Evolutionary conservation across 495 filamentous ascomycete species (phyloP), one percentile per base, ranked within the genome.

Genomic region (Tuber melanosporum): DNA sequence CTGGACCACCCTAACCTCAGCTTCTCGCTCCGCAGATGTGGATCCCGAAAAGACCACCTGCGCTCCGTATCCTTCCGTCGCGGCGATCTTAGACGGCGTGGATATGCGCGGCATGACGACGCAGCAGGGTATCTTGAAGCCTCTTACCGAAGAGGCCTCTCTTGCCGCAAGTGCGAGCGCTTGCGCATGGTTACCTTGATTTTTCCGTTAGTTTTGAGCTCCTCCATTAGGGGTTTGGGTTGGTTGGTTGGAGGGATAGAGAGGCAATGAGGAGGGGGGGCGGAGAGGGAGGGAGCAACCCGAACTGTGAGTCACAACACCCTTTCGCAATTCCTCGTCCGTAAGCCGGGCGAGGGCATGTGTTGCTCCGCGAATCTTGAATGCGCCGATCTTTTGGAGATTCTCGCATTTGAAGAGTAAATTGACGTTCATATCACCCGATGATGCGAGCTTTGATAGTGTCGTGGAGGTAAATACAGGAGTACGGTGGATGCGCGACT

Each of bases 321-420:
- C 95, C 81, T 84, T 89, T 83, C 89, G 89, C 45, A 90, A 88
- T 17, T 89, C 87, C 76, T 91, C 89, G 75, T 87, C 86, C 74
- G 89, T 89, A 77, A 99, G 84, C n/a, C 92, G 83, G 72, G 90
- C 86, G 69, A 99, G 83, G 3, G 95, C 95, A 86, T 98, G 93
- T 78, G 96, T 96, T 2, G 95, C 95, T 3, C 95, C 95, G 0
- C 95, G 87, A 32, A 90, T 91, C 86, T 99, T 99, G 86, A 99
- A 99, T 22, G 95, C 95, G 74, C 95, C 95, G 73, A 95, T 91
- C 70, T 90, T 90, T 85, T 98, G 95, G 49, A 91, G 88, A 85
- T 98, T 97, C 87, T 99, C 95, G 85, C 94, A 97, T 86, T 99
- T 99, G 88, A 99, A 97, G 85, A 92, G 94, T 77, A 99, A 88